Base-by-base conservation (phyloP, 139 green algal species). In the Volvox reticuliferus region DNA sequence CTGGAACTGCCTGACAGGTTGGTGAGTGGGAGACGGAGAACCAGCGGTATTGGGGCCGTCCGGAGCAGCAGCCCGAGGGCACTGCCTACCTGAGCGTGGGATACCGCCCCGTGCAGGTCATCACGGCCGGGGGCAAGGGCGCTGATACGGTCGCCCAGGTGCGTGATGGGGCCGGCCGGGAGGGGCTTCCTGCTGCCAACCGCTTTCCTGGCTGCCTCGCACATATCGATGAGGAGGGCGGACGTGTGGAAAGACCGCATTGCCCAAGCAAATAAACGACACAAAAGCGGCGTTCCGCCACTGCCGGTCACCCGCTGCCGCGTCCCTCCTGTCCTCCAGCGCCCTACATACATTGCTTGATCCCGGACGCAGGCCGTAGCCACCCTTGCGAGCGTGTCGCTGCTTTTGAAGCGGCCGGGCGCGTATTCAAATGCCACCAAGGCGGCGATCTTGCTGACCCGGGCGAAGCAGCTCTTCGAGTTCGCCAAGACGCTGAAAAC, bases 1-100 rank as follows among this genome's bases (percentile, higher is more conserved):
- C 67, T 28, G 44, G 44, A 28, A 28, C 9, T 75, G 12, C 24
- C 67, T 3, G 9, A 9, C 84, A 89, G 86, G 32, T 90, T 13
- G 86, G 86, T 21, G 86, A 90, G 30, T 32, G 35, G 30, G 55
- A 37, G 55, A 84, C 73, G 30, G 86, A 55, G 44, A 55, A 90
- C 61, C 71, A 84, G 55, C 35, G 75, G 71, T 63, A 19, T 17
- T 90, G 86, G 86, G 86, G 86, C 73, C 86, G 86, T 1, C 86
- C 86, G 12, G 86, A 90, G 71, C 73, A 90, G 86, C 73, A 90
- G 86, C 50, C 73, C 26, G 36, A 84, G 86, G 33, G 71, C 20
- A 36, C 35, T 0, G 33, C 83, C 6, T 24, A 88, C 55, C 65
- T 67, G 21, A 77, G 6, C 16, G 1, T 50, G 0, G 86, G 73